phyloP scores from a whole-genome alignment of 306 rosid species.

The Fragaria vesca region DNA sequence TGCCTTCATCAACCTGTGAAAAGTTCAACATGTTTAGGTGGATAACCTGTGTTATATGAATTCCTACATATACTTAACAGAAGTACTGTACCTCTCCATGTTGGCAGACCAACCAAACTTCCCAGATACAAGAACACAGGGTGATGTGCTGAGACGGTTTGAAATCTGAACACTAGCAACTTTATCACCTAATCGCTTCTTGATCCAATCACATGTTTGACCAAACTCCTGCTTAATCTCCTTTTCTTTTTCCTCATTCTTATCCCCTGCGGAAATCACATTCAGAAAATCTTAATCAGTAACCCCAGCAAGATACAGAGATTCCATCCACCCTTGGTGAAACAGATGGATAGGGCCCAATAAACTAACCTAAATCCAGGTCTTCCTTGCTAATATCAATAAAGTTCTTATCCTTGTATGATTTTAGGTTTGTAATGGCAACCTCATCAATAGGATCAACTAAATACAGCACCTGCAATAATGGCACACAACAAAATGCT shows the following conservation, averaged over 20 bases:
- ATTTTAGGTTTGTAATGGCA: conserved; percentile 86
- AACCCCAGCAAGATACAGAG: not conserved
- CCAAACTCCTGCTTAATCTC: conserved; percentile 85
- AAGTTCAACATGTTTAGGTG: not conserved
- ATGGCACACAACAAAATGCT: conserved; percentile 25
- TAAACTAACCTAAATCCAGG: conserved; percentile 71
- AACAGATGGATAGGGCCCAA: not conserved
- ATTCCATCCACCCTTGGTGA: not conserved
- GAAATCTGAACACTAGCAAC: conserved; percentile 94
- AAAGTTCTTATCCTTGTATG: conserved; percentile 88
- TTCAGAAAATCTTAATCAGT: conserved; percentile 10
- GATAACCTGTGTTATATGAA: not conserved
- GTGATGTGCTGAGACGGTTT: conserved; percentile 86
- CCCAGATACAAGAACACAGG: conserved; percentile 93
- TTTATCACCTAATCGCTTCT: conserved; percentile 84
- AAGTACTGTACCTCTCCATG: conserved; percentile 75
- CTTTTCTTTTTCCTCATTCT: conserved; percentile 85
- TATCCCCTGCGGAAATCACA: conserved; percentile 62
- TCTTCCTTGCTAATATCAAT: conserved; percentile 98
- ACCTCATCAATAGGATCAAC: conserved; percentile 97
- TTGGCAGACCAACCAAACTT: conserved; percentile 99
- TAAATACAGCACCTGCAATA: conserved; percentile 73
- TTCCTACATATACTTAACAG: conserved; percentile 4
- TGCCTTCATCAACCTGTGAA: conserved; percentile 81
- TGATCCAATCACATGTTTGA: conserved; percentile 91